A percentile compares a stretch with the other conserved stretches of the same genome.
Evolutionary conservation across 805 yeast genomes (phyloP).

Genomic region (Suhomyces sp.): DNA sequence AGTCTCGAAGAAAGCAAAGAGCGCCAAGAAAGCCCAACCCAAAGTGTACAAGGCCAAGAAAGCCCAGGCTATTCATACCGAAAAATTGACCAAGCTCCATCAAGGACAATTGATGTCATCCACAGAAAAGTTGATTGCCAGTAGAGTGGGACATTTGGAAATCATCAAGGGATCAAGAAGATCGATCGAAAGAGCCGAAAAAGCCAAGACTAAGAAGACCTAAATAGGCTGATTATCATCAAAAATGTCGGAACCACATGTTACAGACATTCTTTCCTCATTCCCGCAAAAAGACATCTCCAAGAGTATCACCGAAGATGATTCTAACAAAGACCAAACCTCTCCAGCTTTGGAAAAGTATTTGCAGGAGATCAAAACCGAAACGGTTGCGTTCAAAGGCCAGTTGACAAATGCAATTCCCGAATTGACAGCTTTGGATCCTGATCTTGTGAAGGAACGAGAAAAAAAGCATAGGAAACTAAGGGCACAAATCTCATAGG

Average conservation of each 20-base stretch:
- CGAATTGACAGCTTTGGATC: slow-evolving; percentile 26
- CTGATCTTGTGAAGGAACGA: slow-evolving; percentile 21
- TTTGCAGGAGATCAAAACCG: background rate
- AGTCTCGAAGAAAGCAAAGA: slow-evolving; percentile 63
- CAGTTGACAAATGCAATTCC: slow-evolving; percentile 14
- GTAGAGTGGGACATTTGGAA: slow-evolving; percentile 93
- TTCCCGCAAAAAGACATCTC: slow-evolving; percentile 1
- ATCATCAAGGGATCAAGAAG: slow-evolving; percentile 87
- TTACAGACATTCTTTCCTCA: slow-evolving; percentile 1
- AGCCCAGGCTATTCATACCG: slow-evolving; percentile 44
- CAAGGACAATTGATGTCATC: slow-evolving; percentile 51
- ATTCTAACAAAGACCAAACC: too few species aligned
- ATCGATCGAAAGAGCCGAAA: slow-evolving; percentile 64
- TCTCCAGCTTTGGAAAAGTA: slow-evolving; percentile 3
- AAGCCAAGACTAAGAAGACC: slow-evolving; percentile 29
- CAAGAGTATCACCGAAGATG: too few species aligned
- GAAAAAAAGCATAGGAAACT: slow-evolving; percentile 14
- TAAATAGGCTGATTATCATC: background rate
- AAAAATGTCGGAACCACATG: slow-evolving; percentile 1
- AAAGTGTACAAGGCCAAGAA: slow-evolving; percentile 67
- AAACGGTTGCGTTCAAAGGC: background rate
- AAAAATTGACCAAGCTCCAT: slow-evolving; percentile 58
- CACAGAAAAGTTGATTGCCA: slow-evolving; percentile 84
- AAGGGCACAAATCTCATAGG: too few species aligned
- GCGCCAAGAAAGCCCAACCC: slow-evolving; percentile 72